Percentiles rank a stretch among this genome's conserved stretches.
Conservation (phyloP, 106 monocot genomes). For the Alisma plantagoaquatica region DNA sequence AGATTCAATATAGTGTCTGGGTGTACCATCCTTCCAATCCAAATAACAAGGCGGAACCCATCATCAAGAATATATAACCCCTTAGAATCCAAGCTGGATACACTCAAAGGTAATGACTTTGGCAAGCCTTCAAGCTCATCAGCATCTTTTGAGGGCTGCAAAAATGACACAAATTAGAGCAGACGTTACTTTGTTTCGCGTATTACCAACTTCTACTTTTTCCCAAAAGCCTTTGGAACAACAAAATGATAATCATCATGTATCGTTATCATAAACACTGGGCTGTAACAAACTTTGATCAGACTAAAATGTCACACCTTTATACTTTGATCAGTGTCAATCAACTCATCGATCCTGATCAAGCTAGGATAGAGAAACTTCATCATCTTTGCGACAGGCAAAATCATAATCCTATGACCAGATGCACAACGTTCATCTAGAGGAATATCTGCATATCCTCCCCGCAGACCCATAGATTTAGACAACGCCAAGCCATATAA, state of each 20-base stretch:
- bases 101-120: constrained; percentile 46
- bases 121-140: constrained; percentile 15
- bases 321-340: too few species aligned
- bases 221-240: too few species aligned
- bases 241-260: neutral
- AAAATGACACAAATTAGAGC: too few species aligned
- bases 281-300: too few species aligned
- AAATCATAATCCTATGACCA: constrained; percentile 81
- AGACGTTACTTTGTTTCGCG: too few species aligned
- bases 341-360: constrained; percentile 53
- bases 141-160: too few species aligned
- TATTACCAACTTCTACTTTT: too few species aligned
- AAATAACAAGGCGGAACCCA: constrained; percentile 71
- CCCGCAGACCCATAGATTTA: constrained; percentile 80
- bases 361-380: constrained; percentile 82
- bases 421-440: constrained; percentile 90
- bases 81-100: constrained; percentile 53
- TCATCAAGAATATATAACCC: constrained; percentile 74
- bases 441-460: constrained; percentile 73
- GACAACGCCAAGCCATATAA: constrained; percentile 67
- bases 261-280: too few species aligned
- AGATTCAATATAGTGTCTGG: constrained; percentile 37
- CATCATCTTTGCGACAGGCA: constrained; percentile 49
- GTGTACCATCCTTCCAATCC: constrained; percentile 75
- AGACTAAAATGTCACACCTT: too few species aligned